These are phyloP conservation scores for Penicillium sp. DNA, from an alignment of 2,329 filamentous ascomycete species.

Conservation along the genomic window DNA sequence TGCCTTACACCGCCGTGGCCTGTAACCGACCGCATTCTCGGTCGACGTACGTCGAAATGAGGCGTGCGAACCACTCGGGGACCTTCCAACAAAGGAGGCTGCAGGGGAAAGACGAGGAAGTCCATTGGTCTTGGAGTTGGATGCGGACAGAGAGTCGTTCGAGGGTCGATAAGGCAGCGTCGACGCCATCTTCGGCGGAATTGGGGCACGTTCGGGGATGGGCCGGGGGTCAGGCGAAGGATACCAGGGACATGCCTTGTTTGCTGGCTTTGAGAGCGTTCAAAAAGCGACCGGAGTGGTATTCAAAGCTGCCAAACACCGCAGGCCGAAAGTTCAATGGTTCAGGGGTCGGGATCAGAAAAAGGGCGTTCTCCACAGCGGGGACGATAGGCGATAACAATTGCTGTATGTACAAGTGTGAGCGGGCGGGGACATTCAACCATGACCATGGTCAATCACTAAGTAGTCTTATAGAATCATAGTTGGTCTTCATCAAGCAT, in stretches of 20 bases:
- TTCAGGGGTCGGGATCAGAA: constrained; percentile 32
- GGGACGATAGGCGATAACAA: constrained; percentile 33
- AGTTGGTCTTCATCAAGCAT: background rate
- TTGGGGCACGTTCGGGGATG: constrained; percentile 16
- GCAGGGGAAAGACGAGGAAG: constrained; percentile 62
- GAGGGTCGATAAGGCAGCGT: constrained; percentile 46
- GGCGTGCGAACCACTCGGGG: constrained; percentile 51
- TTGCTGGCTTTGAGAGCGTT: constrained; percentile 1
- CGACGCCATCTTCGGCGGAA: constrained; percentile 39
- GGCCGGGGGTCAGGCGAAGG: constrained; percentile 21
- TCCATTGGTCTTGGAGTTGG: constrained; percentile 53
- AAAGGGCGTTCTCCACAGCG: constrained; percentile 35
- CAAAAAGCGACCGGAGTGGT: constrained; percentile 5
- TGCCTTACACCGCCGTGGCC: constrained; percentile 65
- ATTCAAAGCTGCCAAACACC: constrained; percentile 20
- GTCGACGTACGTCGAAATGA: constrained; percentile 44
- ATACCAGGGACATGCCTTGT: constrained; percentile 22
- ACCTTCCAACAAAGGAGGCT: constrained; percentile 59
- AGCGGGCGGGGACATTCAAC: background rate
- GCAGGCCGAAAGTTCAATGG: constrained; percentile 15
- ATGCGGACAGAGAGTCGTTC: constrained; percentile 56
- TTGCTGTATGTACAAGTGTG: background rate
- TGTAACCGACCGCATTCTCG: constrained; percentile 49
- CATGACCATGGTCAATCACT: background rate
- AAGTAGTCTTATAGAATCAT: background rate